Evolutionary conservation across 768 basidiomycete genomes (phyloP), one percentile per base, ranked within the genome.

Genomic region (Tulasnella calospora): DNA sequence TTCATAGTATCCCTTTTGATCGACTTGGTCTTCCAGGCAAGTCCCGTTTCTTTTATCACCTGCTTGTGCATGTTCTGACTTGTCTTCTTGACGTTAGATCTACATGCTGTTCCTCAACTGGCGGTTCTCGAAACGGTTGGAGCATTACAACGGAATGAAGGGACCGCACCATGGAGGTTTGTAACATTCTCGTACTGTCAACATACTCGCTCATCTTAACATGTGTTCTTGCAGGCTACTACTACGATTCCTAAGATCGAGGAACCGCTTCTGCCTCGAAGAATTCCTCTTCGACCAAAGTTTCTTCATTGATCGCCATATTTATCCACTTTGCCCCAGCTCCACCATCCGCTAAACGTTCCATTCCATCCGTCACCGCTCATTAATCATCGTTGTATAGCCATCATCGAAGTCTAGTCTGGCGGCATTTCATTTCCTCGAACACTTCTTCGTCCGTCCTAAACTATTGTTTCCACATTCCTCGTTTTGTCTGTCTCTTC

Each of bases 101-200:
- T 92, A 93, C 87, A 91, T 92, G 90, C 89, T 88, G 84, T 92
- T 93, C 86, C 85, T 92, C 84, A 87, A 86, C 82, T 94, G 91
- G 92, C 87, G 91, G 77, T 93, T 89, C 88, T 88, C 88, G 81
- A 91, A 90, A 84, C 86, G 90, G 81, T 84, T 92, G 83, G 89
- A 90, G 84, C 88, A 91, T 84, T 92, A 92, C 85, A 83, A 85
- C 44, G 85, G 83, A 81, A 87, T 93, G 89, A 90, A 90, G 82
- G 89, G 89, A 75, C 88, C 89, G 46, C 89, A 87, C 81, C 71
- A 86, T 81, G 90, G 89, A 84, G 91, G 91, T 91, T 83, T 85
- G 88, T 84, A 80, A 81, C 80, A 73, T 27, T 61, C 23, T 35
- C 61, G 35, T 13, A 7, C 35, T 67, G 27, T 67, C 61, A 27